Percentiles rank a stretch among this genome's conserved stretches.
phyloP scores from a whole-genome alignment of 345 rosid species.

The Hypericum perforatum region DNA sequence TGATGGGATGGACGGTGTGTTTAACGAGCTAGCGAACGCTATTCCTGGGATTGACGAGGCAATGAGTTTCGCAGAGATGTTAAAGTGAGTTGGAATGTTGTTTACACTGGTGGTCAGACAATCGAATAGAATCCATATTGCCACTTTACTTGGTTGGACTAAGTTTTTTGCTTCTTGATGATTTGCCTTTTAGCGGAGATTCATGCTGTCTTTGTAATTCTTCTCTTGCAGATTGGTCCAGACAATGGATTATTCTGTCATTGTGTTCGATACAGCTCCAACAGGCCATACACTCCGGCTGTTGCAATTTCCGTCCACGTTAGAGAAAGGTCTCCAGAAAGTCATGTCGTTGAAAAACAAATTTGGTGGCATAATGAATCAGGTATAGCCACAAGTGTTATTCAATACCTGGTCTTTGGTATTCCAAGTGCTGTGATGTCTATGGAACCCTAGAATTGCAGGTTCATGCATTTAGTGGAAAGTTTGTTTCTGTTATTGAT shows the following conservation, averaged over 20 bases:
- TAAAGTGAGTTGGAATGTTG: conserved; percentile 41
- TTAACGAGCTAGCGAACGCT: conserved; percentile 88
- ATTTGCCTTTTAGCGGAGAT: not conserved
- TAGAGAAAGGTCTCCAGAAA: conserved; percentile 90
- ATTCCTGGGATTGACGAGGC: conserved; percentile 99
- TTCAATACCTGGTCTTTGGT: not conserved
- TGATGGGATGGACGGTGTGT: conserved; percentile 84
- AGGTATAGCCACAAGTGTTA: conserved; percentile 33
- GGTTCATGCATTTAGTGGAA: no score
- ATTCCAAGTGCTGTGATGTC: no score
- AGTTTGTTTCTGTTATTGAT: no score
- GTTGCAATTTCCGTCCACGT: conserved; percentile 84
- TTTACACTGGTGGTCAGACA: no score
- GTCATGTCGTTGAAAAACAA: conserved; percentile 81
- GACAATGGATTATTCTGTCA: conserved; percentile 92
- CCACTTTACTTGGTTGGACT: no score
- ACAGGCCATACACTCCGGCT: conserved; percentile 98
- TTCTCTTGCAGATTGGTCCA: conserved; percentile 69
- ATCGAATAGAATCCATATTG: no score
- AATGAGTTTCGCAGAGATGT: conserved; percentile 98
- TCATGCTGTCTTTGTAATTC: not conserved
- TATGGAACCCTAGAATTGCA: no score
- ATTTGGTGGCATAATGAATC: conserved; percentile 87
- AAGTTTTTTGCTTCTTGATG: not conserved
- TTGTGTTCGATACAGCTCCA: conserved; percentile 97